These are phyloP conservation scores for Exophiala sideris DNA, from an alignment of 2,329 filamentous ascomycete species.

Conservation along the genomic window DNA sequence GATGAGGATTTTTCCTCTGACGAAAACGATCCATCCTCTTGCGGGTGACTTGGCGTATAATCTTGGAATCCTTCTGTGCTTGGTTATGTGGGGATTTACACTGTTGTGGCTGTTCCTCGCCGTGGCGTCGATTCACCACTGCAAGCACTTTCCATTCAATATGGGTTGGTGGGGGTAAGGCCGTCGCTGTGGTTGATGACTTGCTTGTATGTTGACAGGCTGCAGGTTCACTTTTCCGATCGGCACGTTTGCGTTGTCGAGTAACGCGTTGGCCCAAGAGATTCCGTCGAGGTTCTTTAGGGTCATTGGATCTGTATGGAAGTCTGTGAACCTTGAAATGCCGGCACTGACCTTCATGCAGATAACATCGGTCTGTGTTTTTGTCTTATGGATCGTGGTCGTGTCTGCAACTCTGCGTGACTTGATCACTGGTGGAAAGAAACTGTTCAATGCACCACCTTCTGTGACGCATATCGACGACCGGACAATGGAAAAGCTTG, in stretches of 20 bases:
- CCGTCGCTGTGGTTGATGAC: not conserved
- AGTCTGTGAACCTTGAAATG: not conserved
- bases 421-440: conserved; percentile 15
- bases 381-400: conserved; percentile 55
- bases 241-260: conserved; percentile 52
- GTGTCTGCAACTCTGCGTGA: conserved; percentile 47
- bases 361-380: conserved; percentile 47
- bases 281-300: conserved; percentile 55
- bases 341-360: not conserved
- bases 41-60: conserved; percentile 34
- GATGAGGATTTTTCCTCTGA: conserved; percentile 32
- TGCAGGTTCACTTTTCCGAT: conserved; percentile 53
- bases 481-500: too few relatives aligned
- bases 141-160: conserved; percentile 54
- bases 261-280: conserved; percentile 43
- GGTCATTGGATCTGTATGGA: conserved; percentile 51
- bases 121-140: conserved; percentile 33
- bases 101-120: conserved; percentile 41
- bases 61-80: conserved; percentile 34
- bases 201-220: not conserved
- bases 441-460: conserved; percentile 6
- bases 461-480: not conserved
- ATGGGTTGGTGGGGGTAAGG: conserved; percentile 57
- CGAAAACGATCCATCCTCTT: conserved; percentile 20
- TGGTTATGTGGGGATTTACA: conserved; percentile 39